Conservation (phyloP, 2,329 filamentous ascomycete species). For the Penicillium sp. region DNA sequence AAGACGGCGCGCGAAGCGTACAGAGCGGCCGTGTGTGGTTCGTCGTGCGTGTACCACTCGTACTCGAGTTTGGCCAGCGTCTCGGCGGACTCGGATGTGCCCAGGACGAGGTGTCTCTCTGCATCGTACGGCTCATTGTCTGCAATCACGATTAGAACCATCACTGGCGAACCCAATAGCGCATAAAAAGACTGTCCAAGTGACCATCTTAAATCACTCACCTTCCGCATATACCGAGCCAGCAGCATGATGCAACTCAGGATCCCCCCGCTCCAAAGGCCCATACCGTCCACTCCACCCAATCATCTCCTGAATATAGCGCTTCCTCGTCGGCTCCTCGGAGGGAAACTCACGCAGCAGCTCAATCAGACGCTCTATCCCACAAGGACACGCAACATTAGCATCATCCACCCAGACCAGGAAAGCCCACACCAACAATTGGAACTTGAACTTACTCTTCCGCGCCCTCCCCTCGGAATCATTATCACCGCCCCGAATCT, state of each 20-base stretch:
- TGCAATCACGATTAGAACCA: constrained; percentile 32
- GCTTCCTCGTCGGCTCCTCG: constrained; percentile 88
- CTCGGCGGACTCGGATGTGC: constrained; percentile 84
- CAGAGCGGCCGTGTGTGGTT: constrained; percentile 80
- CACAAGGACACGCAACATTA: neutral
- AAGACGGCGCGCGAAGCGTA: constrained; percentile 86
- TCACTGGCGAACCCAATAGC: neutral
- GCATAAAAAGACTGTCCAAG: neutral
- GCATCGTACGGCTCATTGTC: constrained; percentile 93
- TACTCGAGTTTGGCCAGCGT: constrained; percentile 83
- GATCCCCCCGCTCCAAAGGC: constrained; percentile 86
- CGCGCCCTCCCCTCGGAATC: constrained; percentile 66
- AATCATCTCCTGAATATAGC: constrained; percentile 84
- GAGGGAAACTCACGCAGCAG: constrained; percentile 77
- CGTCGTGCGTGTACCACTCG: constrained; percentile 88
- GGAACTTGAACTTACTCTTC: constrained; percentile 38
- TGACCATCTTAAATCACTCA: constrained; percentile 31
- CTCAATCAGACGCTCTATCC: constrained; percentile 65
- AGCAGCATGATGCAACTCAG: constrained; percentile 89
- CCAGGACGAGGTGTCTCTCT: constrained; percentile 83
- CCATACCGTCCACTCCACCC: constrained; percentile 84
- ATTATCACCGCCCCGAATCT: constrained; percentile 59
- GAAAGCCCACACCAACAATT: neutral
- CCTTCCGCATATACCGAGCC: constrained; percentile 84
- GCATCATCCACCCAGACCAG: constrained; percentile 6